Conservation (phyloP, 441 rosid genomes). For the Populus hybrid region DNA sequence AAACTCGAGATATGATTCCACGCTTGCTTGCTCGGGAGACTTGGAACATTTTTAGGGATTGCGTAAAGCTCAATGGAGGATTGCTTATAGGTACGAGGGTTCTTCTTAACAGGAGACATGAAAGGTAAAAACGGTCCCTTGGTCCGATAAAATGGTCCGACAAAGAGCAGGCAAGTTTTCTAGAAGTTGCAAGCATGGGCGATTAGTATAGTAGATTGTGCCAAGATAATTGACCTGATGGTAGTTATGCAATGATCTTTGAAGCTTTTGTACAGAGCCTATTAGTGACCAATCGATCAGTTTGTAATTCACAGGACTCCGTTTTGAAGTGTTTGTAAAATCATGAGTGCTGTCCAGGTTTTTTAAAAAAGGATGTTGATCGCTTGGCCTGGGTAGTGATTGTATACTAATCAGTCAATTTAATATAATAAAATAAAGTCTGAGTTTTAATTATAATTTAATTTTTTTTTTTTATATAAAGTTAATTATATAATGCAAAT, state of each 20-base stretch:
- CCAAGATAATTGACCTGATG: neutral
- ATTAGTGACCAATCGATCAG: no score
- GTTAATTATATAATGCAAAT: no score
- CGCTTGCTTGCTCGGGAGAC: conserved; percentile 46
- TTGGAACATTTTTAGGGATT: conserved; percentile 35
- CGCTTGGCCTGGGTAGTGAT: neutral
- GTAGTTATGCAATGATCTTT: neutral
- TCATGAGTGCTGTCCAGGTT: no score
- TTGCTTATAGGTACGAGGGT: neutral
- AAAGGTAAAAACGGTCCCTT: conserved; percentile 23
- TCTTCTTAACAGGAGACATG: conserved; percentile 1
- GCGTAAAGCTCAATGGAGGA: conserved; percentile 42
- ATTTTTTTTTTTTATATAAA: no score
- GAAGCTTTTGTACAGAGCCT: neutral
- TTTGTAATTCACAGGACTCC: no score
- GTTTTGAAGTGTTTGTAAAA: no score
- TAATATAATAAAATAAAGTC: no score
- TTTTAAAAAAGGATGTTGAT: neutral
- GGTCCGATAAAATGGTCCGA: conserved; percentile 22
- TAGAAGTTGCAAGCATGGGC: conserved; percentile 22
- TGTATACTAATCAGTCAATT: no score
- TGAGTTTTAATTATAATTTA: no score
- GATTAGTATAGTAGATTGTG: neutral
- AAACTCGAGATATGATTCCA: conserved; percentile 33
- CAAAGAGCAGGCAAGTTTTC: conserved; percentile 32